phyloP scores from a whole-genome alignment of 2,329 filamentous ascomycete species.

The Incumbomyces lentus region DNA sequence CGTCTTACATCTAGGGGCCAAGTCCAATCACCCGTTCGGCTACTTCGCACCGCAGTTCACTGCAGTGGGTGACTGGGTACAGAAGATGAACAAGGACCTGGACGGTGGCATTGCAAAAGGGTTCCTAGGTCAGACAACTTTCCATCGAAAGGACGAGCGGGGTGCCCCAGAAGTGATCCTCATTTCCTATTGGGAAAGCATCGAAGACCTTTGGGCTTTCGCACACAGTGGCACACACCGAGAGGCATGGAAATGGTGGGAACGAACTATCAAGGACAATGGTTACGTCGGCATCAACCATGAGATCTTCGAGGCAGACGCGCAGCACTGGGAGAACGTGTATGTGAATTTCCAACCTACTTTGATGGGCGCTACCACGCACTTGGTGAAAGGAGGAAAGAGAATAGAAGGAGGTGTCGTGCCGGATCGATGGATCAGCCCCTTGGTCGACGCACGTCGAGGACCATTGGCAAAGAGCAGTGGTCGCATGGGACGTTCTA shows the following conservation, averaged over 20 bases:
- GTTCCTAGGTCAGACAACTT: constrained; percentile 27
- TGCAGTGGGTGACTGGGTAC: constrained; percentile 24
- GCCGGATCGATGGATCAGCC: constrained; percentile 17
- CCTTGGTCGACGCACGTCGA: constrained; percentile 17
- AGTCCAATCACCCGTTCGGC: constrained; percentile 31
- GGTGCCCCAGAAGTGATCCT: constrained; percentile 27
- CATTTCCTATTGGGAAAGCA: constrained; percentile 33
- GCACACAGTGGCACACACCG: constrained; percentile 33
- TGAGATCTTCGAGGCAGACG: constrained; percentile 33
- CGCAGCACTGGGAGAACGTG: constrained; percentile 34
- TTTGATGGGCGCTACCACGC: constrained; percentile 24
- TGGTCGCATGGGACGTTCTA: constrained; percentile 14
- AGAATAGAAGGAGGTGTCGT: constrained; percentile 15
- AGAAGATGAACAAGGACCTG: constrained; percentile 24
- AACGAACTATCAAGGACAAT: constrained; percentile 25
- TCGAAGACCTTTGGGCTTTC: constrained; percentile 35
- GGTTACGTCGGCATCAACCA: constrained; percentile 37
- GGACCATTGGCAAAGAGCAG: constrained; percentile 18
- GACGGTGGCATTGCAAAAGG: constrained; percentile 22
- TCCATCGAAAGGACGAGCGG: constrained; percentile 24
- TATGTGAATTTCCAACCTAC: constrained; percentile 31
- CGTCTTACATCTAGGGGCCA: constrained; percentile 31
- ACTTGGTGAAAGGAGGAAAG: constrained; percentile 18
- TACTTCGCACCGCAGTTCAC: constrained; percentile 28
- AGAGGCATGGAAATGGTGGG: constrained; percentile 37